Evolutionary conservation across 805 yeast species (phyloP).

Genomic region (Millerozyma miso): DNA sequence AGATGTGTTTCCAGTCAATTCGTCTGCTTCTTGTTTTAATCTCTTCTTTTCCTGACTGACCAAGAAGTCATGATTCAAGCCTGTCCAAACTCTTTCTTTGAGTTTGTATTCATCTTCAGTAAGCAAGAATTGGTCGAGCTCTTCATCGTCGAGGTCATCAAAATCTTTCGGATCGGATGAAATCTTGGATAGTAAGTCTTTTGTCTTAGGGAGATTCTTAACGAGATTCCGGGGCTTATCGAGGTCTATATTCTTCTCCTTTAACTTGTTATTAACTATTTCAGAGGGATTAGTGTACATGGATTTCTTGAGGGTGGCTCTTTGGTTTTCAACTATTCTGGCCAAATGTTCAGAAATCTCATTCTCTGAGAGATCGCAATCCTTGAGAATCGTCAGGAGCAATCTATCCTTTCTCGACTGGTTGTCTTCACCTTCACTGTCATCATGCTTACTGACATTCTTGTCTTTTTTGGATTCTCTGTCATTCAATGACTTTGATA

Average conservation of each 20-base stretch:
- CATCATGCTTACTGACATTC: slow-evolving; percentile 4
- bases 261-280: slow-evolving; percentile 10
- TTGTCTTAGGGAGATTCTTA: slow-evolving; percentile 51
- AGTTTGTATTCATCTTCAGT: slow-evolving; percentile 63
- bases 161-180: slow-evolving; percentile 59
- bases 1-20: slow-evolving; percentile 68
- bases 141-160: slow-evolving; percentile 75
- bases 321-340: slow-evolving; percentile 19
- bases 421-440: slow-evolving; percentile 4
- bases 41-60: slow-evolving; percentile 81
- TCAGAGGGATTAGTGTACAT: slow-evolving; percentile 20
- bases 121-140: slow-evolving; percentile 57
- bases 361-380: slow-evolving; percentile 26
- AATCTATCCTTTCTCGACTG: slow-evolving; percentile 13
- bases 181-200: slow-evolving; percentile 47
- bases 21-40: slow-evolving; percentile 82
- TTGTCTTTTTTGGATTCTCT: slow-evolving; percentile 4
- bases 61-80: slow-evolving; percentile 80
- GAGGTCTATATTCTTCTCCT: slow-evolving; percentile 15
- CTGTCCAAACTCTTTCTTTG: slow-evolving; percentile 87
- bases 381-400: slow-evolving; percentile 25
- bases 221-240: slow-evolving; percentile 48
- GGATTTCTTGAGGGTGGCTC: slow-evolving; percentile 14
- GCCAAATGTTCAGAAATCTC: slow-evolving; percentile 19
- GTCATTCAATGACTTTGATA: slow-evolving; percentile 9